Evolutionary conservation across 495 filamentous ascomycete genomes (phyloP).

Genomic region (Staphylotrichum longicolle): DNA sequence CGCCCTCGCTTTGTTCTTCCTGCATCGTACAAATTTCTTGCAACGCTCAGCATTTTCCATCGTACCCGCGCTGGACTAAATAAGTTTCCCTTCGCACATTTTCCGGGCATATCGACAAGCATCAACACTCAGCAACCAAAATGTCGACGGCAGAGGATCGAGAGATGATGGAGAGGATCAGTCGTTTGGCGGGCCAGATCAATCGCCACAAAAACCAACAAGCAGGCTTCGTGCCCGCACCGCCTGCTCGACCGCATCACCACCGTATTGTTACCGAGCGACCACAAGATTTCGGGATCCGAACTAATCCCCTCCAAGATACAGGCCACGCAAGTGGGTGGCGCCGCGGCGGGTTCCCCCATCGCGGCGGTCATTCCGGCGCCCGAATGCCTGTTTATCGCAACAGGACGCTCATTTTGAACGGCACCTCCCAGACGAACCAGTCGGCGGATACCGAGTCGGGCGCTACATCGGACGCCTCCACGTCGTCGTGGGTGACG

Average conservation of each 20-base stretch:
- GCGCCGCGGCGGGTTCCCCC: conserved; percentile 38
- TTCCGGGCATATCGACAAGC: neutral
- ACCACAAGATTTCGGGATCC: conserved; percentile 4
- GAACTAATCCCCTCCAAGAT: conserved; percentile 29
- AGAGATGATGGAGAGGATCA: conserved; percentile 71
- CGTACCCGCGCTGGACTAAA: no score
- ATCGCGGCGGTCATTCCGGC: conserved; percentile 49
- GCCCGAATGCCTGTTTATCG: conserved; percentile 52
- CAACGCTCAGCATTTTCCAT: no score
- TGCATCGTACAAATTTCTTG: neutral
- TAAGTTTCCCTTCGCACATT: neutral
- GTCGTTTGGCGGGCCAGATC: conserved; percentile 75
- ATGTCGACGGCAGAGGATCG: conserved; percentile 70
- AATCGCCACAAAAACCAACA: conserved; percentile 75
- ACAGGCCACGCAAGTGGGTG: conserved; percentile 26
- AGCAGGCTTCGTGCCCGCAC: conserved; percentile 29
- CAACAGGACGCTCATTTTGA: conserved; percentile 72
- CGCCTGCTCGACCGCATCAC: conserved; percentile 20
- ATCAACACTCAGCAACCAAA: conserved; percentile 18
- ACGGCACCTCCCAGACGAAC: conserved; percentile 40
- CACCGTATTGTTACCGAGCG: conserved; percentile 25
- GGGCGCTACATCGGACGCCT: conserved; percentile 36
- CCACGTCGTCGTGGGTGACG: conserved; percentile 64
- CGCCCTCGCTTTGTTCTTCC: neutral
- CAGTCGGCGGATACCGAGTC: conserved; percentile 28